A percentile compares a stretch with the other conserved stretches of the same genome.
Conservation (phyloP, 129 eudicot genomes). For the Deinandra increscens region DNA sequence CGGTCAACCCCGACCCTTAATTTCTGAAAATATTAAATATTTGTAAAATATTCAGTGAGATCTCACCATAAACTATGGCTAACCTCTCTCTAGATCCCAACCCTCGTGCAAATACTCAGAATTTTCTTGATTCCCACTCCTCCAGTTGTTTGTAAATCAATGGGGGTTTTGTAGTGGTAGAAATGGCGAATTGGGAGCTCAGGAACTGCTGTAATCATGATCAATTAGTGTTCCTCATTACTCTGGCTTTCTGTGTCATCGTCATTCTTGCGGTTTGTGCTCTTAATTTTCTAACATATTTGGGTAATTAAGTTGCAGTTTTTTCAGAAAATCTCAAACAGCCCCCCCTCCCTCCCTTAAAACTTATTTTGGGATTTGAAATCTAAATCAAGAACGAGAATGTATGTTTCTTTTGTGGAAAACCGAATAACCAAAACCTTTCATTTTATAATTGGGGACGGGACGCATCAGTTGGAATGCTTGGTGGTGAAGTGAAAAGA, state of each 20-base stretch:
- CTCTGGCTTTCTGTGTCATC: slow-evolving; percentile 55
- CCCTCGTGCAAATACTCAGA: slow-evolving; percentile 28
- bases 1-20: neutral
- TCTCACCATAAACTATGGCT: slow-evolving; percentile 23
- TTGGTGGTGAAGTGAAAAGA: too few relatives aligned
- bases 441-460: too few relatives aligned
- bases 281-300: too few relatives aligned
- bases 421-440: too few relatives aligned
- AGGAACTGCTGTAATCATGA: slow-evolving; percentile 70
- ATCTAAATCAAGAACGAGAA: too few relatives aligned
- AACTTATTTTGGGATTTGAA: too few relatives aligned
- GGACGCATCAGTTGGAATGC: too few relatives aligned
- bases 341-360: too few relatives aligned
- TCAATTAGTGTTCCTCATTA: slow-evolving; percentile 60
- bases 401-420: too few relatives aligned
- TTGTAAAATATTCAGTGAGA: slow-evolving; percentile 26
- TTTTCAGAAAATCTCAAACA: too few relatives aligned
- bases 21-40: neutral
- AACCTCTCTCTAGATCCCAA: slow-evolving; percentile 35
- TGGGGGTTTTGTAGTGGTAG: neutral
- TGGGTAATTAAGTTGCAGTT: too few relatives aligned
- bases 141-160: neutral
- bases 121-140: slow-evolving; percentile 9
- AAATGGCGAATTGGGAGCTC: slow-evolving; percentile 72
- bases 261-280: slow-evolving; percentile 69